Conservation (phyloP, 768 basidiomycete genomes). For the Dacryopinax spathularia region DNA sequence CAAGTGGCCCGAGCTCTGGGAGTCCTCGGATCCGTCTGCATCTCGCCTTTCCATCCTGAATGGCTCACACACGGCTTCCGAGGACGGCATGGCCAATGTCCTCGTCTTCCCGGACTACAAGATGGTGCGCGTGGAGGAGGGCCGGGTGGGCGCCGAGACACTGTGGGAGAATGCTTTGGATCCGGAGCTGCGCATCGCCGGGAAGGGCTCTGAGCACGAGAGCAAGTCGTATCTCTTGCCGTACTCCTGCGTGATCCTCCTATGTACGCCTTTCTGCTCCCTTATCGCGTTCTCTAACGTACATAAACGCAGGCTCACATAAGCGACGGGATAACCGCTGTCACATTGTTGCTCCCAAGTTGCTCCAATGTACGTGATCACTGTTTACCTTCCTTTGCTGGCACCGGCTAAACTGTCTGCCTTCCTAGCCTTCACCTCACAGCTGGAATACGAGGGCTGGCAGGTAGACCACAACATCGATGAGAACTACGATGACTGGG, state of each 20-base stretch:
- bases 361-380: slow-evolving; percentile 48
- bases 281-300: not conserved
- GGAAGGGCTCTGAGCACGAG: slow-evolving; percentile 32
- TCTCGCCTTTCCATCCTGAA: slow-evolving; percentile 60
- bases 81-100: slow-evolving; percentile 54
- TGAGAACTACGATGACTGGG: slow-evolving; percentile 32
- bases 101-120: slow-evolving; percentile 89
- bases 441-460: slow-evolving; percentile 57
- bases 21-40: slow-evolving; percentile 15
- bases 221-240: slow-evolving; percentile 69
- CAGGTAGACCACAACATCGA: slow-evolving; percentile 61
- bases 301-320: slow-evolving; percentile 57
- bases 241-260: slow-evolving; percentile 75
- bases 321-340: slow-evolving; percentile 87
- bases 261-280: slow-evolving; percentile 46
- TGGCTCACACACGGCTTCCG: slow-evolving; percentile 67
- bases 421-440: slow-evolving; percentile 43
- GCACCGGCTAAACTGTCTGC: slow-evolving; percentile 12
- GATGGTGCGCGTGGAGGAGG: slow-evolving; percentile 54
- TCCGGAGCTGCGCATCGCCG: slow-evolving; percentile 33
- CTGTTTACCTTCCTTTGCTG: slow-evolving; percentile 1
- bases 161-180: slow-evolving; percentile 54
- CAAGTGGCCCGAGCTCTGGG: not conserved
- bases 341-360: slow-evolving; percentile 68
- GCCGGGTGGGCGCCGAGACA: slow-evolving; percentile 48